Conservation (phyloP, 2,329 filamentous ascomycete species). For the Xylaria hypoxylon region DNA sequence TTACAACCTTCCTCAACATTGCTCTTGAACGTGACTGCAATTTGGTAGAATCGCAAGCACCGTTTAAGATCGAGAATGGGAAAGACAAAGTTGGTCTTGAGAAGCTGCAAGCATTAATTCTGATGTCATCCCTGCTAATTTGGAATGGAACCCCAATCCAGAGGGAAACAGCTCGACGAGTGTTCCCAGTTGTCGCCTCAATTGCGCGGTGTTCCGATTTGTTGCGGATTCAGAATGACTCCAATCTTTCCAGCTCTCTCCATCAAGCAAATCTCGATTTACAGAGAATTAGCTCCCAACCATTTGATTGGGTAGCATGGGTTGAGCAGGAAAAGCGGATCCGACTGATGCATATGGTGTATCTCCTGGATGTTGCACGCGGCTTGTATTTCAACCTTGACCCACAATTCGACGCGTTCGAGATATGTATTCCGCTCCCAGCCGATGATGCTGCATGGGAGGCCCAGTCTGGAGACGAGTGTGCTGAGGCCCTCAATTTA, state of each 20-base stretch:
- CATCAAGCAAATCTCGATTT: constrained; percentile 67
- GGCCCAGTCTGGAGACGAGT: constrained; percentile 68
- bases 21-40: constrained; percentile 69
- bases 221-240: constrained; percentile 63
- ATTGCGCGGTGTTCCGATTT: constrained; percentile 69
- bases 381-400: constrained; percentile 78
- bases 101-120: constrained; percentile 74
- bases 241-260: constrained; percentile 66
- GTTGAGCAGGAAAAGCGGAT: constrained; percentile 77
- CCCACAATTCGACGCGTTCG: constrained; percentile 71
- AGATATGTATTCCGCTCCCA: constrained; percentile 75
- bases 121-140: constrained; percentile 71
- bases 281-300: constrained; percentile 59
- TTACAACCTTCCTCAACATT: constrained; percentile 73
- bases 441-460: constrained; percentile 81
- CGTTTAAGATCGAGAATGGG: constrained; percentile 55
- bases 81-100: constrained; percentile 64
- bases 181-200: constrained; percentile 67
- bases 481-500: constrained; percentile 73
- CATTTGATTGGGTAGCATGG: constrained; percentile 76
- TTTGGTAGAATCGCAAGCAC: constrained; percentile 54
- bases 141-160: constrained; percentile 78
- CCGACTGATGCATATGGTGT: constrained; percentile 73
- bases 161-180: constrained; percentile 70
- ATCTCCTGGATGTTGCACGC: constrained; percentile 72